Base-by-base conservation (phyloP, 2,329 filamentous ascomycete genomes). In the Fusarium coicis region DNA sequence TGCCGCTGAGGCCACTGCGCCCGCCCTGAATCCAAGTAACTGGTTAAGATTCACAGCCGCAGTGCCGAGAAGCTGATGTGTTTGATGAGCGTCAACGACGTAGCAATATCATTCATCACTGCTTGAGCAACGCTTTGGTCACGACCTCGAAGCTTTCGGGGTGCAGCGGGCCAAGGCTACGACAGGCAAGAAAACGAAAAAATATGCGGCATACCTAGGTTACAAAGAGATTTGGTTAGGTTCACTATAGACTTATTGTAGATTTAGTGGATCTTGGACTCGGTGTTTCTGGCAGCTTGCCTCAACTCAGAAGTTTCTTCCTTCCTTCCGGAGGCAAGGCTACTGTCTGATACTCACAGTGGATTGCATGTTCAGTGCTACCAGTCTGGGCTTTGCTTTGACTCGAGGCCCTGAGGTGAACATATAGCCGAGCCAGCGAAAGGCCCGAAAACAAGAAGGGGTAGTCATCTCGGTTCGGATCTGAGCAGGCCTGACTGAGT, bases 391-490 rank as follows among this genome's bases (percentile, higher is more conserved):
- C 57, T 60, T 56, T 69, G 37, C 44, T 61, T 65, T 68, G 52
- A 54, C 32, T 46, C 49, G 39, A 63, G 40, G 32, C 47, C 39
- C 42, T 50, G 36, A 68, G 49, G 28, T 73, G 65, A 66, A 34
- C 30, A 72, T 58, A 76, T 58, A 76, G 65, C 64, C 60, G 60
- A 72, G 53, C 56, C 46, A 65, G 63, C 47, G 39, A 62, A 71
- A 76, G 66, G 73, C 72, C 65, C 57, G 67, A 72, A 67, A 68
- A 62, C 63, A 61, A 59, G 63, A 66, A 67, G 61, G 65, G 66
- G 56, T 64, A 47, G 53, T 77, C 73, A 77, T 77, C 58, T 77
- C 73, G 66, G 75, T 67, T 73, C 64, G 42, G 50, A 68, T 58
- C 58, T 60, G 26, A 54, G 36, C 40, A 43, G 49, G 60, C 37